phyloP scores from a whole-genome alignment of 2,329 filamentous ascomycete genomes.

The Plectosphaerella cucumerina region DNA sequence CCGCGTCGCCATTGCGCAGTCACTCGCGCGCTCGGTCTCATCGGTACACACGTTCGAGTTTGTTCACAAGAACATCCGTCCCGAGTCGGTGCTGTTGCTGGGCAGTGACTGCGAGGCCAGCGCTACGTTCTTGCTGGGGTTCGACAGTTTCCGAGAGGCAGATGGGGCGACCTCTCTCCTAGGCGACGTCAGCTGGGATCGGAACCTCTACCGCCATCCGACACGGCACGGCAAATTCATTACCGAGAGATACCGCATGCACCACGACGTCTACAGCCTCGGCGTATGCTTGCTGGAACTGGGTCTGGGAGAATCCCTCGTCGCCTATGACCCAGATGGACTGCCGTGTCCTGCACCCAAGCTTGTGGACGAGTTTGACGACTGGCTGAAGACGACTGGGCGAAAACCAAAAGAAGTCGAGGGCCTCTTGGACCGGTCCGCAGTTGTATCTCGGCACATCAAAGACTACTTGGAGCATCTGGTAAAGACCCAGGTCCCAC shows the following conservation, averaged over 20 bases:
- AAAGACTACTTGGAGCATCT: neutral
- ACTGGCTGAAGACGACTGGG: neutral
- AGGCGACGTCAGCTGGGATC: conserved; percentile 34
- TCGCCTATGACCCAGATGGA: conserved; percentile 14
- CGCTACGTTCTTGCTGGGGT: conserved; percentile 37
- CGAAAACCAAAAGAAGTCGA: neutral
- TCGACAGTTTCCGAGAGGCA: conserved; percentile 33
- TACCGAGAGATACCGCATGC: conserved; percentile 39
- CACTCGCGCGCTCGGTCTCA: conserved; percentile 24
- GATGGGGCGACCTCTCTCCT: conserved; percentile 21
- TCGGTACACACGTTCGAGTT: conserved; percentile 33
- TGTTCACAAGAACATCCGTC: conserved; percentile 42
- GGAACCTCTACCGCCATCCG: conserved; percentile 49
- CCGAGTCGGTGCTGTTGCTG: conserved; percentile 34
- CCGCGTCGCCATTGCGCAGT: conserved; percentile 20
- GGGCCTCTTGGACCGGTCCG: neutral
- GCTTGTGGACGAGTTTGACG: neutral
- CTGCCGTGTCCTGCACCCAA: neutral
- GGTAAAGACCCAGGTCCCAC: neutral
- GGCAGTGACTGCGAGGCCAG: neutral
- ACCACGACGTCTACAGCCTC: conserved; percentile 54
- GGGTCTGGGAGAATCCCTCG: conserved; percentile 38
- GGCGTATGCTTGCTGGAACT: conserved; percentile 51
- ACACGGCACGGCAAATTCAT: conserved; percentile 35
- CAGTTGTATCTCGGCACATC: neutral